Base-by-base conservation (phyloP, 2,329 filamentous ascomycete genomes). In the Hymenoscyphus fructigenus region DNA sequence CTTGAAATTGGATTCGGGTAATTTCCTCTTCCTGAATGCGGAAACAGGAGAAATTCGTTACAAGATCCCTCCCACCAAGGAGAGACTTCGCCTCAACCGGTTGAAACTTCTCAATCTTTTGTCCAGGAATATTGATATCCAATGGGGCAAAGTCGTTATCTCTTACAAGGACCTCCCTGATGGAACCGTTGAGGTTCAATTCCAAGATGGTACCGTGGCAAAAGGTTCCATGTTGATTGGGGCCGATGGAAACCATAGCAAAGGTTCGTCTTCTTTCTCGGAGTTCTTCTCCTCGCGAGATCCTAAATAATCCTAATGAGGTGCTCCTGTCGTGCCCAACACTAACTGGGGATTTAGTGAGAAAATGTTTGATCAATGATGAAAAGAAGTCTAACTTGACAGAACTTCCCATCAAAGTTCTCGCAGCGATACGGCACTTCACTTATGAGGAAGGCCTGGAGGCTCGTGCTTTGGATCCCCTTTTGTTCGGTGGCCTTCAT, bases 11-110 rank as follows among this genome's bases (percentile, higher is more conserved):
- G 57, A 59, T 44, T 20, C 57, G n/a, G 57, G 36, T 5, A 59
- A 59, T 28, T 44, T 41, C 15, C 36, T 41, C 34, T 59, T 59
- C 10, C 57, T 44, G 23, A 59, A 59, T 28, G 57, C 57, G 34
- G 57, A 59, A 59, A 59, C 36, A 17, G 57, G 36, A 10, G 57
- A 59, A 26, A 38, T 41, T 59, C 57, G 57, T 28, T 41, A 59
- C 15, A 58, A 41, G 34, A 44, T 59, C 57, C 57, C 57, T 59
- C 36, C 36, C 14, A 44, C 57, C 23, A 59, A 44, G 38, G 36
- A 44, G 26, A 38, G 57, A 15, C 26, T 41, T 44, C 36, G 36
- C 36, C 57, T 59, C 23, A 59, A 59, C 26, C 57, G 36, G 26
- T 15, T 44, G 38, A 59, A 28, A 10, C 57, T 41, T 47, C 57